Percentiles rank a stretch among this genome's conserved stretches.
phyloP scores from a whole-genome alignment of 495 filamentous ascomycete genomes.

The Lasiosphaeriaceae sp. region DNA sequence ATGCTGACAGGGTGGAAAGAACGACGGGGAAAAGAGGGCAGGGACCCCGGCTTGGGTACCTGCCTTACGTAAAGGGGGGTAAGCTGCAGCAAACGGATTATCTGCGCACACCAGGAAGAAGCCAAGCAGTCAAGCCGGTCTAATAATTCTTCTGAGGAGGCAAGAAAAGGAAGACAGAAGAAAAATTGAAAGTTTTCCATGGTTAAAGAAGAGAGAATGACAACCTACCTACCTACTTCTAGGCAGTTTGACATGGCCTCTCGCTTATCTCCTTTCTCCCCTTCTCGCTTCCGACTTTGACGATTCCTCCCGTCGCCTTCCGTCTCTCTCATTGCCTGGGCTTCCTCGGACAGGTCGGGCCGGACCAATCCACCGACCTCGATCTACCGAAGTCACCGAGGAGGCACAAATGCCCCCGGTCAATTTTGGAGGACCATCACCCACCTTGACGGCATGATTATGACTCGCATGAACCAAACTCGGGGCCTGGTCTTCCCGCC shows the following conservation, averaged over 20 bases:
- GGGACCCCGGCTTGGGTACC: not conserved
- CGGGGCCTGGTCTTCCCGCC: not conserved
- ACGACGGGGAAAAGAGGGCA: not conserved
- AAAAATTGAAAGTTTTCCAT: too few species aligned
- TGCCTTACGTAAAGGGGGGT: not conserved
- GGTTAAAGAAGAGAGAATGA: too few species aligned
- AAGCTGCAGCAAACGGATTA: conserved; percentile 9
- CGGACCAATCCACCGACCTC: not conserved
- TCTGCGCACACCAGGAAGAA: not conserved
- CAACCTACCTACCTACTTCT: too few species aligned
- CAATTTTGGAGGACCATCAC: too few species aligned
- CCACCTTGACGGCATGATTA: not conserved
- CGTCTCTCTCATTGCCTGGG: not conserved
- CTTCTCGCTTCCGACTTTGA: not conserved
- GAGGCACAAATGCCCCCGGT: not conserved
- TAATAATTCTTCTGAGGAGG: too few species aligned
- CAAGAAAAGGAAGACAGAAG: too few species aligned
- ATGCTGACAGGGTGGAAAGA: not conserved
- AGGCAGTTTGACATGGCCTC: too few species aligned
- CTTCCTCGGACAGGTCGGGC: not conserved
- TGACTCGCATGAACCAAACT: conserved; percentile 8
- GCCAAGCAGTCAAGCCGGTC: not conserved
- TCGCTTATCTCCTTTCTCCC: too few species aligned
- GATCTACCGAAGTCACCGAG: conserved; percentile 14
- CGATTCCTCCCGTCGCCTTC: not conserved